Conservation (phyloP, 2,329 filamentous ascomycete genomes). For the Dothidotthia symphoricarpi region DNA sequence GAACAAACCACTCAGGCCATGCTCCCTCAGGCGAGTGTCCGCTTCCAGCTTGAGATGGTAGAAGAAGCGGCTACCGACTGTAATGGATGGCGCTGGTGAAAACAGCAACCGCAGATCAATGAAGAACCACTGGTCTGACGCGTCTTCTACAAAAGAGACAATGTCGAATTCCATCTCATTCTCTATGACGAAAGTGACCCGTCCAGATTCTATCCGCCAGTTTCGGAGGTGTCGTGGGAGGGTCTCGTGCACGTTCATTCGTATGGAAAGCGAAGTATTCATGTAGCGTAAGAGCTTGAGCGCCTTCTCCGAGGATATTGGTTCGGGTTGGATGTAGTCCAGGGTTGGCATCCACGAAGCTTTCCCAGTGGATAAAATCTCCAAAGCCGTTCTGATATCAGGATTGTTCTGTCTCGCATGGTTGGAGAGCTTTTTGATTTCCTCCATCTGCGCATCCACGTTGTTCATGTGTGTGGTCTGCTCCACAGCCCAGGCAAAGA, state of each 20-base stretch:
- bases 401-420: constrained; percentile 79
- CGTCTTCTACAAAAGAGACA: constrained; percentile 82
- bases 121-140: constrained; percentile 84
- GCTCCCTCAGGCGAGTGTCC: constrained; percentile 67
- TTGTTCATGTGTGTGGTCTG: constrained; percentile 30
- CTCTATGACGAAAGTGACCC: constrained; percentile 80
- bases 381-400: constrained; percentile 84
- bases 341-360: constrained; percentile 78
- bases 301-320: constrained; percentile 68
- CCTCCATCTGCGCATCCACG: constrained; percentile 60
- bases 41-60: constrained; percentile 66
- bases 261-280: constrained; percentile 77
- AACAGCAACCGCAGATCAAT: constrained; percentile 88
- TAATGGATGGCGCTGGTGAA: constrained; percentile 62
- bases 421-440: constrained; percentile 70
- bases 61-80: constrained; percentile 59
- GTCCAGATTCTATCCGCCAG: constrained; percentile 78
- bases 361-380: constrained; percentile 76
- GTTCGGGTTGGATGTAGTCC: constrained; percentile 72
- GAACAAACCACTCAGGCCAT: constrained; percentile 78
- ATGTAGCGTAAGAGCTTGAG: constrained; percentile 74
- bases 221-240: constrained; percentile 75
- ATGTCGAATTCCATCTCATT: constrained; percentile 92
- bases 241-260: constrained; percentile 80
- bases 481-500: constrained; percentile 67